Conservation (phyloP, 345 rosid genomes). For the Eucalyptus sp. region DNA sequence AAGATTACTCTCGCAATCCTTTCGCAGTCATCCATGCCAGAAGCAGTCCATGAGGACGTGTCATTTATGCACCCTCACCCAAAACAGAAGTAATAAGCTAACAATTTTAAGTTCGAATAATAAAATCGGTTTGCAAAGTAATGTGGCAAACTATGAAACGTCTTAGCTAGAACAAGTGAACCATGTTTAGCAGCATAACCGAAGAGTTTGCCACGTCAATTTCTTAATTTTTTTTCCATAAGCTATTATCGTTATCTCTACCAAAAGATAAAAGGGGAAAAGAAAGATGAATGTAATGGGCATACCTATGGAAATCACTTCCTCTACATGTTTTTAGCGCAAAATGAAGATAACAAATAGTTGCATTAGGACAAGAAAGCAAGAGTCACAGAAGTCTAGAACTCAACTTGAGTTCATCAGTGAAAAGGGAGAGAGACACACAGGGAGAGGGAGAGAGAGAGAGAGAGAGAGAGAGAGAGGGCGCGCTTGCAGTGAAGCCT, state of each 20-base stretch:
- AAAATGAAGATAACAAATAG: background rate
- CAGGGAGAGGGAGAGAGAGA: background rate
- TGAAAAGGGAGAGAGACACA: background rate
- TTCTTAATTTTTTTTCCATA: background rate
- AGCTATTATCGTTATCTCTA: background rate
- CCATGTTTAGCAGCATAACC: background rate
- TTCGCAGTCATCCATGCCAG: background rate
- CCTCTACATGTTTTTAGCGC: background rate
- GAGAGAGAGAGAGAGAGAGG: background rate
- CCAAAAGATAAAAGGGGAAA: background rate
- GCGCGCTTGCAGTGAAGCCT: background rate
- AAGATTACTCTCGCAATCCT: background rate
- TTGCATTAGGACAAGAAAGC: background rate
- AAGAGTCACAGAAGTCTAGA: background rate
- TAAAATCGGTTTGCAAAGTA: background rate
- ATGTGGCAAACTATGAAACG: background rate
- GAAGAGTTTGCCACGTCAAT: background rate
- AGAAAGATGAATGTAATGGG: background rate
- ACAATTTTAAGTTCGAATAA: background rate
- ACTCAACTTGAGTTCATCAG: background rate
- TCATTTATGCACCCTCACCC: background rate
- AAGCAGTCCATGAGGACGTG: background rate
- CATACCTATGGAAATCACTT: background rate
- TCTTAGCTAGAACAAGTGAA: background rate
- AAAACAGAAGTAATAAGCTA: background rate